Evolutionary conservation across 2,329 filamentous ascomycete species (phyloP), one percentile per base, ranked within the genome.

Genomic region (Claviceps sp.): DNA sequence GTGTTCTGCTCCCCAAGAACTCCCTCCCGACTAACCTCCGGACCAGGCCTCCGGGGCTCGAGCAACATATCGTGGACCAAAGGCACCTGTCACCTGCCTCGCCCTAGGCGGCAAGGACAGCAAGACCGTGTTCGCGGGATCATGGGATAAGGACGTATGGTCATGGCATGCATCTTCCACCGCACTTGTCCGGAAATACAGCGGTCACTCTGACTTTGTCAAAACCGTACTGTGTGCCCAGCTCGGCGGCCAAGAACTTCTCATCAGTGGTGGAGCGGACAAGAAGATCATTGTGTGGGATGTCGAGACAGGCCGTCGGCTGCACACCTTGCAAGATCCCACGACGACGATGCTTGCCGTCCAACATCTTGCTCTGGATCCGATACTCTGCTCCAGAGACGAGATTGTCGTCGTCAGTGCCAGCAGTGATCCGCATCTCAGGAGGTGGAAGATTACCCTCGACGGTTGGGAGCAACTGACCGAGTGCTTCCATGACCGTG

Each of bases 131-230:
- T 96, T 89, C 66, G 89, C 89, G 24, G 91, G 90, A 38, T 93
- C 84, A 54, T 98, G 93, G 93, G 91, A 98, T 70, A 95, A 95
- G 70, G 77, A 81, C 19, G 78, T 97, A 53, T 95, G 89, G 83
- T 86, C 85, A 37, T 96, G 89, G 86, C 76, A 87, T 60, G 70
- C 84, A 37, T 70, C 75, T 17, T 80, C 80, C 3, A 73, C 72
- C 44, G 65, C 72, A 34, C 68, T 72, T 1, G 73, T 71, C n/a
- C 75, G 71, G 55, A 82, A 75, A 56, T 89, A 83, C 59, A 76
- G 77, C 53, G 89, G 89, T 4, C 91, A 97, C 66, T 74, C 78
- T 1, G 93, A 98, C 69, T 98, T 98, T 63, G 86, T 98, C 60
- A 96, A 96, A 69, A 76, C 85, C 4, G 71, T 97, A 3, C 69